These are phyloP conservation scores for Lentinula sp. DNA, from an alignment of 768 basidiomycete species.

Conservation along the genomic window DNA sequence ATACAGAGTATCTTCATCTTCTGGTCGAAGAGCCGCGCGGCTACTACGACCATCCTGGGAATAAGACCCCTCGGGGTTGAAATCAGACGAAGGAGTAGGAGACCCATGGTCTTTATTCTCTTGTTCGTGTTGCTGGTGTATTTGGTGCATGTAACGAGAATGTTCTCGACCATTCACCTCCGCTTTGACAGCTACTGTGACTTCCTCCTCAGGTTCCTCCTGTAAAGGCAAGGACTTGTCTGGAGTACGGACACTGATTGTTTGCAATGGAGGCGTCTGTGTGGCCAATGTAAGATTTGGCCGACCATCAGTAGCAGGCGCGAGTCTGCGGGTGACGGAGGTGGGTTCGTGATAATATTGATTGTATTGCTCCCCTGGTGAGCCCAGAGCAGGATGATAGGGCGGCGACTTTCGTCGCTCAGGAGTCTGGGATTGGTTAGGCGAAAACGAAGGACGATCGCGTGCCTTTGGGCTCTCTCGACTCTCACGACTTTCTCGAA, in stretches of 20 bases:
- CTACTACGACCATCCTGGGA: constrained; percentile 31
- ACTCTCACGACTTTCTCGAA: constrained; percentile 19
- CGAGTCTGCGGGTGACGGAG: constrained; percentile 18
- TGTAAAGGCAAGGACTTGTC: constrained; percentile 74
- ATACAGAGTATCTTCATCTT: constrained; percentile 41
- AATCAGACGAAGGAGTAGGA: constrained; percentile 46
- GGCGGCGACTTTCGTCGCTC: constrained; percentile 46
- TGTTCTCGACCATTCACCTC: constrained; percentile 14
- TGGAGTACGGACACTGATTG: constrained; percentile 49
- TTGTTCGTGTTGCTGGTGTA: constrained; percentile 18
- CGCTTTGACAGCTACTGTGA: constrained; percentile 27
- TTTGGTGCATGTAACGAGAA: constrained; percentile 24
- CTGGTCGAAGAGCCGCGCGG: constrained; percentile 29
- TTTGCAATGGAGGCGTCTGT: constrained; percentile 52
- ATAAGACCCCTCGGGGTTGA: constrained; percentile 37
- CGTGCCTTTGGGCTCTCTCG: constrained; percentile 31
- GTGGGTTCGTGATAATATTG: constrained; percentile 47
- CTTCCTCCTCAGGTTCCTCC: constrained; percentile 70
- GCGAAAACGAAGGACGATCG: constrained; percentile 31
- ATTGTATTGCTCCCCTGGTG: constrained; percentile 43
- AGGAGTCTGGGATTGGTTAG: constrained; percentile 39
- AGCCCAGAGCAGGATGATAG: constrained; percentile 41
- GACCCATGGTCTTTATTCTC: constrained; percentile 19
- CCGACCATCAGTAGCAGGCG: constrained; percentile 15
- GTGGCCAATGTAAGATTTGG: constrained; percentile 32